Evolutionary conservation across 2,329 filamentous ascomycete species (phyloP).

Genomic region (Blastomyces percursus): DNA sequence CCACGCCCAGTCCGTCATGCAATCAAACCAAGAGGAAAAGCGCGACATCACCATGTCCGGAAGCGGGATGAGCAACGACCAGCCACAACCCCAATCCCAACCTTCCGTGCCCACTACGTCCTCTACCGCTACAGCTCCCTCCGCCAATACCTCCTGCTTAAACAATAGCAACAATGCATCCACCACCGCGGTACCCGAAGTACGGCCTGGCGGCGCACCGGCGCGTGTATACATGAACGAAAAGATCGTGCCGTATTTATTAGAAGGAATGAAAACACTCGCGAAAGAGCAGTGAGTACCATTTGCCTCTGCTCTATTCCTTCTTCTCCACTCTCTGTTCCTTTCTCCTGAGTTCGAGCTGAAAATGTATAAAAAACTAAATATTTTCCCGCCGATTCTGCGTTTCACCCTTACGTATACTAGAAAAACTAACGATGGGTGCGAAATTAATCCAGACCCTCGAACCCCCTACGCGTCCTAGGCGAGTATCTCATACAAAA

Average conservation of each 20-base stretch:
- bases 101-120: not conserved
- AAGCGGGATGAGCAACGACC: not conserved
- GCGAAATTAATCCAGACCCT: slow-evolving; percentile 39
- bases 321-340: not conserved
- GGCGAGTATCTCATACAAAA: slow-evolving; percentile 61
- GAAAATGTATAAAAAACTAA: not conserved
- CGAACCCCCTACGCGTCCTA: slow-evolving; percentile 56
- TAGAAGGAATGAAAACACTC: slow-evolving; percentile 65
- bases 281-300: slow-evolving; percentile 57
- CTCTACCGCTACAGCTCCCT: not conserved
- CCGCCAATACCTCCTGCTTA: not conserved
- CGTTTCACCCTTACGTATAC: not conserved
- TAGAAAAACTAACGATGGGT: not conserved
- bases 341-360: not conserved
- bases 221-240: slow-evolving; percentile 61
- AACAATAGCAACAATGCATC: not conserved
- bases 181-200: slow-evolving; percentile 18
- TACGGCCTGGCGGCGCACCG: slow-evolving; percentile 55
- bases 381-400: not conserved
- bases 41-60: slow-evolving; percentile 12
- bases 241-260: slow-evolving; percentile 55
- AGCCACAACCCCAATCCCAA: not conserved
- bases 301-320: not conserved
- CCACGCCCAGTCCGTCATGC: not conserved
- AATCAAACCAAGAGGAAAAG: slow-evolving; percentile 8